Base-by-base conservation (phyloP, 1,284 basidiomycete genomes). In the Singerocomus rubriflavus region DNA sequence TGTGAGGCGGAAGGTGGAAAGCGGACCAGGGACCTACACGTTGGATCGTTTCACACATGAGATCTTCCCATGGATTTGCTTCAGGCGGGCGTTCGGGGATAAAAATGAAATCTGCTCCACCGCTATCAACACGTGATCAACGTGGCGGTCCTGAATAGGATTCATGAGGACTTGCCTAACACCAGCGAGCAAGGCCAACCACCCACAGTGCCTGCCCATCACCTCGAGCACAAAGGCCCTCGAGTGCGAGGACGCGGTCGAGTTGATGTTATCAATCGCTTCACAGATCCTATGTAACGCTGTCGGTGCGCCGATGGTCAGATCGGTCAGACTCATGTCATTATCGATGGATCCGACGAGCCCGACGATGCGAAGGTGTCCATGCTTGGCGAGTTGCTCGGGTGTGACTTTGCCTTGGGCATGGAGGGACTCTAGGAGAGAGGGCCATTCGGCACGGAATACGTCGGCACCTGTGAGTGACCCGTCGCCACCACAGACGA, bases 261-360 rank as follows among this genome's bases (percentile, higher is more conserved):
- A 96, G 57, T 95, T 96, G 71, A 99, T 98, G 56, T 93, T 95
- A 70, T 99, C 96, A 68, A 99, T 91, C 14, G 94, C 84, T 71
- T 99, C 97, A 70, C 95, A 98, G 54, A 99, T 99, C 38, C 97
- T 84, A 62, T 96, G 92, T 31, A 99, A 76, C 12, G 97, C 96
- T 0, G 96, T 99, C 0, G 91, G 85, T 1, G 94, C 95, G 42
- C 96, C 97, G 62, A 99, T 98, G 6, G 97, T 99, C 60, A 98
- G 72, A 71, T 98, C 95, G 27, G 96, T 98, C 81, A 97, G 81
- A 21, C 91, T 89, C 93, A 99, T 97, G 70, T 99, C 97, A 66
- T 99, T 99, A 74, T 99, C 96, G 68, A 99, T 98, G 5, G 93
- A 96, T 38, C 96, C 96, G 46, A 99, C 96, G 26, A 99, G 84